Conservation (phyloP, 495 filamentous ascomycete species). For the Sphaerosporella brunnea region DNA sequence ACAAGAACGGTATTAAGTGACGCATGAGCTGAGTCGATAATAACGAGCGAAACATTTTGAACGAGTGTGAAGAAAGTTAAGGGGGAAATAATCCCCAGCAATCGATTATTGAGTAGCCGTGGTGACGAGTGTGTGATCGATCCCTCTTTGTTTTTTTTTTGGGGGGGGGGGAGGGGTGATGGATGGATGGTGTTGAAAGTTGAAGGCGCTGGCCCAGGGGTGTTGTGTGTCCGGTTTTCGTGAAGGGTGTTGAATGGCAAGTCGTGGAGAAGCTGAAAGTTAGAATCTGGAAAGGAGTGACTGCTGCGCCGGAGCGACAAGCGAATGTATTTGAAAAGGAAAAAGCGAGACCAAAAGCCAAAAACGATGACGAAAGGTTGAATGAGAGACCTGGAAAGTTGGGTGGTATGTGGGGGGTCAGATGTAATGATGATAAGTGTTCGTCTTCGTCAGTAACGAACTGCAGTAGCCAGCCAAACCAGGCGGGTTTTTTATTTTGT, state of each 20-base stretch:
- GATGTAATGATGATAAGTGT: too few relatives aligned
- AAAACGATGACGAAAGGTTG: background rate
- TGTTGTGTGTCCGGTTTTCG: background rate
- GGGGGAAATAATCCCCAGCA: constrained; percentile 3
- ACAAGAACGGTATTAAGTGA: constrained; percentile 28
- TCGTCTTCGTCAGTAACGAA: too few relatives aligned
- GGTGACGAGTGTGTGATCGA: background rate
- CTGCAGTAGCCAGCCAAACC: too few relatives aligned
- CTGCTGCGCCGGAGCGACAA: background rate
- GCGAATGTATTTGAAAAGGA: background rate
- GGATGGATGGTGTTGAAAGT: background rate
- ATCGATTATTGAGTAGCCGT: constrained; percentile 4
- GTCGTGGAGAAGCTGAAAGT: background rate
- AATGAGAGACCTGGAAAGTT: background rate
- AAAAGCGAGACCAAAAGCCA: too few relatives aligned
- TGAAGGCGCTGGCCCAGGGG: background rate
- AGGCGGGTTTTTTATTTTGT: too few relatives aligned
- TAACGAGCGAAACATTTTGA: constrained; percentile 4
- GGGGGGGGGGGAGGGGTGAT: background rate
- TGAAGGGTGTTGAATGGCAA: background rate
- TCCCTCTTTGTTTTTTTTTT: background rate
- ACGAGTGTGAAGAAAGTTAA: background rate
- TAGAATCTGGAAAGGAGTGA: background rate
- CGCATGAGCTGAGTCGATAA: background rate
- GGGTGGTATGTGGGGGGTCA: too few relatives aligned